Evolutionary conservation across 2,329 filamentous ascomycete species (phyloP).

Genomic region (Metarhizium humberi): DNA sequence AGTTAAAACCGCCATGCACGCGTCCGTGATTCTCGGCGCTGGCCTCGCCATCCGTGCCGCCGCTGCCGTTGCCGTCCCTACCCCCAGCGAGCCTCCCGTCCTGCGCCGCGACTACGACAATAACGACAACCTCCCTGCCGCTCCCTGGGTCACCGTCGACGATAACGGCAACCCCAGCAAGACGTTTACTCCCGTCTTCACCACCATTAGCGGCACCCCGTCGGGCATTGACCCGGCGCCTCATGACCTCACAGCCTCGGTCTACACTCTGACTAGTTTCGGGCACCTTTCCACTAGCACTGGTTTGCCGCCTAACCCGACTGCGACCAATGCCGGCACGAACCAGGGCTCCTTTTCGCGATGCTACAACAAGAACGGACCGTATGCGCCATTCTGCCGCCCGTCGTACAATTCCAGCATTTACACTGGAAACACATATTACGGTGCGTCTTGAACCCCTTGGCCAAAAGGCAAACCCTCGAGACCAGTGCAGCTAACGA

Average conservation of each 20-base stretch:
- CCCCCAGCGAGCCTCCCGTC: constrained; percentile 8
- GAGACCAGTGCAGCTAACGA: background rate
- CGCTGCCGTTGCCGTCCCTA: constrained; percentile 19
- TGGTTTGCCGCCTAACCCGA: constrained; percentile 34
- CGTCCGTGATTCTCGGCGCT: constrained; percentile 18
- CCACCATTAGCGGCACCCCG: constrained; percentile 35
- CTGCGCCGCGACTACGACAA: constrained; percentile 11
- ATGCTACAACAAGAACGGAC: constrained; percentile 39
- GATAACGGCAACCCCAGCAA: constrained; percentile 32
- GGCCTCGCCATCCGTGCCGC: constrained; percentile 15
- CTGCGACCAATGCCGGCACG: constrained; percentile 26
- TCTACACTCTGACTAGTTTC: constrained; percentile 27
- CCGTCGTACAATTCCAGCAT: constrained; percentile 35
- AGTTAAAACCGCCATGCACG: constrained; percentile 18
- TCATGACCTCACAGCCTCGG: constrained; percentile 36
- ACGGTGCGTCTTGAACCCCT: constrained; percentile 28
- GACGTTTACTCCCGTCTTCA: constrained; percentile 40
- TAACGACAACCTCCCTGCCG: constrained; percentile 13
- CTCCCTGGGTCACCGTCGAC: constrained; percentile 43
- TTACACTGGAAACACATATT: constrained; percentile 38
- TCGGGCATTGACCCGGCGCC: constrained; percentile 28
- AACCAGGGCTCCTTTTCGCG: constrained; percentile 39
- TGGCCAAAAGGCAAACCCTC: background rate
- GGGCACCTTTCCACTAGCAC: constrained; percentile 30
- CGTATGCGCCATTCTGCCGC: constrained; percentile 41